These are phyloP conservation scores for Entophlyctis luteolus DNA, from an alignment of 192 early-diverging fungal genomes.

Conservation along the genomic window DNA sequence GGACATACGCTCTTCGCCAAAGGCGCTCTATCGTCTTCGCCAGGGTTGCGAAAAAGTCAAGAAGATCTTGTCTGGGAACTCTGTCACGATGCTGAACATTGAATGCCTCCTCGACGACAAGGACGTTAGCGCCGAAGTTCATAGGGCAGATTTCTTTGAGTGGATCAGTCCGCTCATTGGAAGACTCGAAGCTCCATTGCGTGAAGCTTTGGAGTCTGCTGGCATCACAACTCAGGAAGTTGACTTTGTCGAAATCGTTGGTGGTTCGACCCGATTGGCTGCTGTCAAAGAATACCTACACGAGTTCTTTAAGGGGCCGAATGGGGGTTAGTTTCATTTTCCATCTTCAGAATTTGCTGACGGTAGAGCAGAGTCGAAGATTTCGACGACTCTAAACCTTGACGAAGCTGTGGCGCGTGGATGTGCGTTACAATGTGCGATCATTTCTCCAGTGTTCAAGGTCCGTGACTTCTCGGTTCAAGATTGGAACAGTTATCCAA, in stretches of 20 bases:
- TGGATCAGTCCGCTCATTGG: constrained; percentile 68
- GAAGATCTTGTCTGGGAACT: constrained; percentile 93
- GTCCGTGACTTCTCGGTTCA: constrained; percentile 93
- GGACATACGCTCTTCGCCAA: constrained; percentile 81
- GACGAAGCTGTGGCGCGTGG: constrained; percentile 97
- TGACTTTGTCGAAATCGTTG: constrained; percentile 91
- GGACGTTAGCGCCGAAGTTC: constrained; percentile 82
- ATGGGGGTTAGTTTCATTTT: too few species aligned
- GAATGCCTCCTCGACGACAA: constrained; percentile 96
- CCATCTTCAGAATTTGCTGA: too few species aligned
- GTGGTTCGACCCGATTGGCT: constrained; percentile 90
- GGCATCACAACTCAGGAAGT: constrained; percentile 76
- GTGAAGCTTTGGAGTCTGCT: constrained; percentile 72
- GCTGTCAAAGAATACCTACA: constrained; percentile 83
- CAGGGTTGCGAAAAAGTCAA: constrained; percentile 90
- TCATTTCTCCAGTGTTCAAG: constrained; percentile 93
- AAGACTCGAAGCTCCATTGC: constrained; percentile 68
- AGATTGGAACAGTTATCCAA: constrained; percentile 84
- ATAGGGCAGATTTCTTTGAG: constrained; percentile 81
- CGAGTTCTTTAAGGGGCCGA: constrained; percentile 76
- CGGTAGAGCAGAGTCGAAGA: constrained; percentile 57
- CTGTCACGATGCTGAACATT: constrained; percentile 84
- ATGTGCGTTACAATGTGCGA: constrained; percentile 94
- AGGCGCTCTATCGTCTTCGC: constrained; percentile 85
- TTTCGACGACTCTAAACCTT: constrained; percentile 92